A percentile compares a stretch with the other conserved stretches of the same genome.
phyloP scores from a whole-genome alignment of 176 grass and related monocot species.

The bread wheat (Triticum aestivum) region IWGSC_CS_RefSeq_v2.1 NC_057811.1:87024015-87024514 shows the following conservation, averaged over 20 bases:
- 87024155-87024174: neutral
- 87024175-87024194: neutral
- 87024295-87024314: neutral
- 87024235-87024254: neutral
- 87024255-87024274: neutral
- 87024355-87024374: slow-evolving; percentile 16
- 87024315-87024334: slow-evolving; percentile 17
- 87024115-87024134: neutral
- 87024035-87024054: neutral
- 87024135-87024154: neutral
- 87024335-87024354: slow-evolving; percentile 13
- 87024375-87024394: slow-evolving; percentile 8
- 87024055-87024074: neutral
- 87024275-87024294: neutral
- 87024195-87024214: neutral
- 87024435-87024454: slow-evolving; percentile 26
- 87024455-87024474: slow-evolving; percentile 44
- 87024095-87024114: neutral
- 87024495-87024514: slow-evolving; percentile 27
- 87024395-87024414: slow-evolving; percentile 1
- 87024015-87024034: neutral
- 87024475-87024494: slow-evolving; percentile 29
- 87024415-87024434: slow-evolving; percentile 24
- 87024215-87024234: neutral
- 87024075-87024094: too few species aligned